These are phyloP conservation scores for Dentipellis fragilis DNA, from an alignment of 768 basidiomycete species.

Conservation along the genomic window DNA sequence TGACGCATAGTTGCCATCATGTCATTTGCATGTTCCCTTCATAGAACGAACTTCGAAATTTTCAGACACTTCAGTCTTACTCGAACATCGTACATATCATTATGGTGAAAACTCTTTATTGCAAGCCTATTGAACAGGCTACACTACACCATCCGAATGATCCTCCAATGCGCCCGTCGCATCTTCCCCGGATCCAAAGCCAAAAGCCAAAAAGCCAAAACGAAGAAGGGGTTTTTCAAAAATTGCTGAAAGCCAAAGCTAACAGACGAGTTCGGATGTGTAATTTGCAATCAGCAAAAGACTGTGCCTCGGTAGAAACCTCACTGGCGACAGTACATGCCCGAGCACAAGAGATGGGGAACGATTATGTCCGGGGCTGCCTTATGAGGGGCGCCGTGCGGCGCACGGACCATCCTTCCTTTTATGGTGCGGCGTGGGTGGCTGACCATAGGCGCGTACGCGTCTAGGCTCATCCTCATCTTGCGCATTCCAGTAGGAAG, in stretches of 20 bases:
- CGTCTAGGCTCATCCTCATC: background rate
- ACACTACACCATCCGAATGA: background rate
- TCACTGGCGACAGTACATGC: conserved; percentile 94
- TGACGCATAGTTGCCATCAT: too few relatives aligned
- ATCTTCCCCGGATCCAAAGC: conserved; percentile 4
- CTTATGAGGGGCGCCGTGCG: conserved; percentile 22
- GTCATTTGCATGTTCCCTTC: too few relatives aligned
- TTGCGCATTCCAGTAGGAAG: too few relatives aligned
- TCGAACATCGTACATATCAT: background rate
- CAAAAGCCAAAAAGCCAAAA: background rate
- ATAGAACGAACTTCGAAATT: too few relatives aligned
- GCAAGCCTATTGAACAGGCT: background rate
- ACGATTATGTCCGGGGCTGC: background rate
- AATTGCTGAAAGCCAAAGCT: conserved; percentile 87
- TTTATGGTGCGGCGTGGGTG: background rate
- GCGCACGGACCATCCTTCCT: background rate
- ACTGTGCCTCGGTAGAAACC: conserved; percentile 93
- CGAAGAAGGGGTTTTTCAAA: conserved; percentile 41
- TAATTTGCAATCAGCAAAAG: conserved; percentile 97
- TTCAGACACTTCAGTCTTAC: too few relatives aligned
- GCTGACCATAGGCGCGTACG: background rate
- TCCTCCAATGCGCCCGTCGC: background rate
- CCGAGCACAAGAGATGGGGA: conserved; percentile 69
- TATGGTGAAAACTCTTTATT: background rate
- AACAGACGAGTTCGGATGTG: conserved; percentile 90